Percentiles rank a stretch among this genome's conserved stretches.
phyloP scores from a whole-genome alignment of 352 stramenopile species.

The Globisporangium abappressorium region DNA sequence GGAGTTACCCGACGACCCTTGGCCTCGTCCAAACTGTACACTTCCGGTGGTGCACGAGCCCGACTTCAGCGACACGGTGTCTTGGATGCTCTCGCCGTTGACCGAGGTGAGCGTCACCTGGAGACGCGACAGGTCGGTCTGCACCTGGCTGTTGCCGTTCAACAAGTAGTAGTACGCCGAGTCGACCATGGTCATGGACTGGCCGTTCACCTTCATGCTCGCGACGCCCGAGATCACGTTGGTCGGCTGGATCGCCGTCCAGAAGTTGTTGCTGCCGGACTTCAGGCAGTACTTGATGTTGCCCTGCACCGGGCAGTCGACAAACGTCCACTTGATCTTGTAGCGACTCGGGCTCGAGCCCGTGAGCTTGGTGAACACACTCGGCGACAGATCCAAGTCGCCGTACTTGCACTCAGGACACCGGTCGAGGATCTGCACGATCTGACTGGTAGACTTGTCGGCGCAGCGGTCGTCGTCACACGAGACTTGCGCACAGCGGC shows the following conservation, averaged over 20 bases:
- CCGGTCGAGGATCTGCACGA: conserved; percentile 71
- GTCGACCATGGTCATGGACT: conserved; percentile 41
- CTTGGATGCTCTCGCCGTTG: conserved; percentile 34
- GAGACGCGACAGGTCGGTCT: conserved; percentile 32
- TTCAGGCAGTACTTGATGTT: conserved; percentile 66
- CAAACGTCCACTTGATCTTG: conserved; percentile 62
- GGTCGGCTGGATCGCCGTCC: conserved; percentile 36
- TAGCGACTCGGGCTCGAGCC: conserved; percentile 47
- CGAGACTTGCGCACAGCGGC: conserved; percentile 46
- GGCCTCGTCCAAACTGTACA: conserved; percentile 27
- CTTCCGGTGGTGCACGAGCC: conserved; percentile 35
- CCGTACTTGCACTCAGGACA: conserved; percentile 69
- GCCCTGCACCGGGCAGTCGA: conserved; percentile 54
- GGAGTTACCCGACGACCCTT: no score
- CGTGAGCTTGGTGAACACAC: conserved; percentile 67
- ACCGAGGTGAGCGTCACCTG: conserved; percentile 43
- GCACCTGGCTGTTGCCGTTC: conserved; percentile 30
- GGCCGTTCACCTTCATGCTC: conserved; percentile 37
- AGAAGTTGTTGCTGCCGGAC: conserved; percentile 38
- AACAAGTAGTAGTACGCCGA: conserved; percentile 73
- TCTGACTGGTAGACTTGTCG: conserved; percentile 38
- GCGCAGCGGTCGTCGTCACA: conserved; percentile 54
- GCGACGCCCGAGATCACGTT: conserved; percentile 29
- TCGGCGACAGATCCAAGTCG: conserved; percentile 67
- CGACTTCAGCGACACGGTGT: conserved; percentile 36